These are phyloP conservation scores for Phytophthora rubi DNA, from an alignment of 352 stramenopile species.

Conservation along the genomic window DNA sequence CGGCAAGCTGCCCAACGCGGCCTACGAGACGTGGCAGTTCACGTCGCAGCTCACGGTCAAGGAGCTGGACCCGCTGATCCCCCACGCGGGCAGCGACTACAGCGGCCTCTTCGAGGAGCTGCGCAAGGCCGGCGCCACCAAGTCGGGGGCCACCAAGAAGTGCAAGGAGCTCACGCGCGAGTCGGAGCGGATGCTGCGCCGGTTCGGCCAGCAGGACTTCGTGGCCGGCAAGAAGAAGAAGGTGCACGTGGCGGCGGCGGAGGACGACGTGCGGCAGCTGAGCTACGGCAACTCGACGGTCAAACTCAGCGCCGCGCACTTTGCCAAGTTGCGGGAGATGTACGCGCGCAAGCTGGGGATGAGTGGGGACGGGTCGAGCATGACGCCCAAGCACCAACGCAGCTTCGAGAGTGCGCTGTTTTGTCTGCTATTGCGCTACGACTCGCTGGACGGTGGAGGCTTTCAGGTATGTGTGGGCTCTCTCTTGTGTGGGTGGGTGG, in stretches of 20 bases:
- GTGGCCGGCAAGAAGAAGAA: constrained; percentile 51
- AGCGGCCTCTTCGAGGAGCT: constrained; percentile 76
- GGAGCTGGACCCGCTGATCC: constrained; percentile 75
- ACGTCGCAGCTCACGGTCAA: constrained; percentile 75
- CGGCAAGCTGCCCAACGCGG: constrained; percentile 78
- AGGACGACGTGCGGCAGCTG: constrained; percentile 54
- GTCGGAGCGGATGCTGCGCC: constrained; percentile 58
- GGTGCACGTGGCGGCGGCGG: constrained; percentile 44
- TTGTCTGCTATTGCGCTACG: constrained; percentile 91
- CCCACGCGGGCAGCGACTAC: constrained; percentile 75
- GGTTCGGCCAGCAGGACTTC: constrained; percentile 57
- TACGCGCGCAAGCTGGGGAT: constrained; percentile 62
- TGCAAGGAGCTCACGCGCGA: constrained; percentile 69
- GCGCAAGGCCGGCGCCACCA: constrained; percentile 70
- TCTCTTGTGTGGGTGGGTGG: background rate
- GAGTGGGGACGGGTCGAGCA: constrained; percentile 22
- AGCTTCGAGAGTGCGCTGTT: constrained; percentile 87
- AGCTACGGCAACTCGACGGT: constrained; percentile 75
- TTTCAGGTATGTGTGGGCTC: constrained; percentile 72
- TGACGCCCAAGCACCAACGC: constrained; percentile 32
- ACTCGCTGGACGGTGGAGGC: constrained; percentile 93
- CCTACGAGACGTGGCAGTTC: constrained; percentile 89
- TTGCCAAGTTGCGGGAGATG: constrained; percentile 86
- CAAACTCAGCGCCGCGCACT: constrained; percentile 85
- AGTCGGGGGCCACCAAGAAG: constrained; percentile 63